Evolutionary conservation across 2,329 filamentous ascomycete species (phyloP).

Genomic region (Kalmusia sp.): DNA sequence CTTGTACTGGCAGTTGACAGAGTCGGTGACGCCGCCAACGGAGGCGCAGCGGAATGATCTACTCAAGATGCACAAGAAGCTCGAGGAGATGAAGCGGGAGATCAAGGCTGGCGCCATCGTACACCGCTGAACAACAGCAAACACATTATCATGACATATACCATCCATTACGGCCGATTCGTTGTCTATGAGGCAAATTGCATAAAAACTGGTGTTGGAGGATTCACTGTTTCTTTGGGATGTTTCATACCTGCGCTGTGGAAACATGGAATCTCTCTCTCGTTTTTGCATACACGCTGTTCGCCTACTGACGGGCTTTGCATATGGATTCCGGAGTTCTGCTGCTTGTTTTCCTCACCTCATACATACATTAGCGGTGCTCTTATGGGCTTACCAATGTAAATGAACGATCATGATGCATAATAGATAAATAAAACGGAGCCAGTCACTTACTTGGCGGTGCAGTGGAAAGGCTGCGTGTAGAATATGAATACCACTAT

Average conservation of each 20-base stretch:
- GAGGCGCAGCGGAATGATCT: conserved; percentile 60
- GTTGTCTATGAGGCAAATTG: conserved; percentile 13
- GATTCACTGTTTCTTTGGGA: background rate
- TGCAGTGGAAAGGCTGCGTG: background rate
- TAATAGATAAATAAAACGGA: conserved; percentile 25
- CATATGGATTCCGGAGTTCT: conserved; percentile 22
- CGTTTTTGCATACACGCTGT: conserved; percentile 16
- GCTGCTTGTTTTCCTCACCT: conserved; percentile 8
- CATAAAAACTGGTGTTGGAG: conserved; percentile 10
- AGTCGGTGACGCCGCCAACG: conserved; percentile 51
- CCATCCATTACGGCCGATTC: conserved; percentile 2
- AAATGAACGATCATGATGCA: conserved; percentile 26
- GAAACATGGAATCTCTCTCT: conserved; percentile 13
- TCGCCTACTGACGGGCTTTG: conserved; percentile 13
- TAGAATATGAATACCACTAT: background rate
- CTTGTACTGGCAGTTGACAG: conserved; percentile 58
- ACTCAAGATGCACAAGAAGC: conserved; percentile 60
- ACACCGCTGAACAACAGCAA: conserved; percentile 23
- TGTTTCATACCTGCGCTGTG: background rate
- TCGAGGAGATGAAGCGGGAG: conserved; percentile 65
- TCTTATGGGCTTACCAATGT: conserved; percentile 15
- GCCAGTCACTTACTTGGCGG: too few species aligned
- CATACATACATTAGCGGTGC: conserved; percentile 7
- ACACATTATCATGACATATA: conserved; percentile 5
- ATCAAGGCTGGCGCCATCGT: conserved; percentile 52